phyloP scores from a whole-genome alignment of 73 alveolate genomes.

The Tetrahymena thermophila region DNA sequence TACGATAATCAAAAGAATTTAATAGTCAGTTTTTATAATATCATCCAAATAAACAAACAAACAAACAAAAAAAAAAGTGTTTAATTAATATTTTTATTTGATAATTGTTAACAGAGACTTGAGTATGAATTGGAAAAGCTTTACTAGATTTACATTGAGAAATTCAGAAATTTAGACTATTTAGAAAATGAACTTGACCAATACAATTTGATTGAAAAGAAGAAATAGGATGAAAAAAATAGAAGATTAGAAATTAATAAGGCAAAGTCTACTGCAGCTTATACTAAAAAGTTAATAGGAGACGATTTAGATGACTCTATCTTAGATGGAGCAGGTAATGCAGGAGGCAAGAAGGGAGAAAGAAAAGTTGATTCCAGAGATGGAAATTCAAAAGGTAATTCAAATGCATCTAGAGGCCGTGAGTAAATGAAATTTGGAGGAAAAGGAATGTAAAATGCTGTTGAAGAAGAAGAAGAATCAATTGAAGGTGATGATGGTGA shows the following conservation, averaged over 20 bases:
- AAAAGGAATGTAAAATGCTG: too few relatives aligned
- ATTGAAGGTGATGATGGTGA: constrained; percentile 36
- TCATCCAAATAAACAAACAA: too few relatives aligned
- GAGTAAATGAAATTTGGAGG: too few relatives aligned
- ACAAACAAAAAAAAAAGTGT: too few relatives aligned
- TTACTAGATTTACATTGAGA: constrained; percentile 87
- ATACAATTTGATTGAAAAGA: constrained; percentile 59
- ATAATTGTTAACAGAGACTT: neutral
- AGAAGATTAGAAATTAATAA: constrained; percentile 4
- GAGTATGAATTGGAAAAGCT: constrained; percentile 72
- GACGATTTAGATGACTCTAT: neutral
- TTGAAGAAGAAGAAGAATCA: neutral
- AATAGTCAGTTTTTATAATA: too few relatives aligned
- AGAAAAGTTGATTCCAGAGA: neutral
- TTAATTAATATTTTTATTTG: too few relatives aligned
- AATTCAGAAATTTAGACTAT: constrained; percentile 89
- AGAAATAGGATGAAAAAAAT: constrained; percentile 11
- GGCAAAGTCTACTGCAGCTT: too few relatives aligned
- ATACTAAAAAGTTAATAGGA: neutral
- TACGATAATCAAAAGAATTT: too few relatives aligned
- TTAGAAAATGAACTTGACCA: constrained; percentile 85
- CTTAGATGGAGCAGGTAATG: neutral
- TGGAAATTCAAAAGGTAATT: neutral
- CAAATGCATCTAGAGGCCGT: too few relatives aligned
- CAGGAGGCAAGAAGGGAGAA: neutral